Evolutionary conservation across 495 filamentous ascomycete genomes (phyloP).

Genomic region (Penicillium angulare): DNA sequence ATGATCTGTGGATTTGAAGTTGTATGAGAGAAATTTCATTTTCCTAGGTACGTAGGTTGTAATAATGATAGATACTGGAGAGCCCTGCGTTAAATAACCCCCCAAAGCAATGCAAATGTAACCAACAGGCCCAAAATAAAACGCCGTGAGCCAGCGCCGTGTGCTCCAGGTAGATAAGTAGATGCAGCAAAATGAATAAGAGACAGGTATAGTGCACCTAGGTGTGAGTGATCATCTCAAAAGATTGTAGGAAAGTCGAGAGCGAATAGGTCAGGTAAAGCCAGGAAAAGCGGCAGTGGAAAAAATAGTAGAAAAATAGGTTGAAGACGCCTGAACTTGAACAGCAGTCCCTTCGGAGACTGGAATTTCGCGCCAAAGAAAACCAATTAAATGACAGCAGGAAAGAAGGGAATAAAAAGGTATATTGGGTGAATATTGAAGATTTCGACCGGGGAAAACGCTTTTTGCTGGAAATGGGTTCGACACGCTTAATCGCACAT

Average conservation of each 20-base stretch:
- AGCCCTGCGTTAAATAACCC: not conserved
- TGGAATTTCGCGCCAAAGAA: not conserved
- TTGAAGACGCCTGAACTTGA: not conserved
- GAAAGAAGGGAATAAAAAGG: slow-evolving; percentile 8
- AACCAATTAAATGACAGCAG: slow-evolving; percentile 6
- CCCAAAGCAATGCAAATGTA: not conserved
- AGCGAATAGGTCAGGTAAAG: not conserved
- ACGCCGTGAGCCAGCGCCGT: slow-evolving; percentile 22
- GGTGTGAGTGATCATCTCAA: too few relatives aligned
- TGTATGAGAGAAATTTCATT: too few relatives aligned
- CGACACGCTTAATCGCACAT: slow-evolving; percentile 27
- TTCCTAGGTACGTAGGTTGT: too few relatives aligned
- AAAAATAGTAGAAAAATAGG: not conserved
- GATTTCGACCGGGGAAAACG: slow-evolving; percentile 13
- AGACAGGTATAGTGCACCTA: too few relatives aligned
- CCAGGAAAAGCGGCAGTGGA: not conserved
- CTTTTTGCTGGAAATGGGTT: slow-evolving; percentile 20
- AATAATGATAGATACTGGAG: slow-evolving; percentile 7
- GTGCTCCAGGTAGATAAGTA: slow-evolving; percentile 11
- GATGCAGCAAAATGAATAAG: slow-evolving; percentile 18
- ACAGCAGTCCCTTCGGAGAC: not conserved
- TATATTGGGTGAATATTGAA: slow-evolving; percentile 3
- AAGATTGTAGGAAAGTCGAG: not conserved
- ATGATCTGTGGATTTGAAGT: too few relatives aligned
- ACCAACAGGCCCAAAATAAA: slow-evolving; percentile 4